phyloP scores from a whole-genome alignment of 352 stramenopile species.

The Pythium aquatile region DNA sequence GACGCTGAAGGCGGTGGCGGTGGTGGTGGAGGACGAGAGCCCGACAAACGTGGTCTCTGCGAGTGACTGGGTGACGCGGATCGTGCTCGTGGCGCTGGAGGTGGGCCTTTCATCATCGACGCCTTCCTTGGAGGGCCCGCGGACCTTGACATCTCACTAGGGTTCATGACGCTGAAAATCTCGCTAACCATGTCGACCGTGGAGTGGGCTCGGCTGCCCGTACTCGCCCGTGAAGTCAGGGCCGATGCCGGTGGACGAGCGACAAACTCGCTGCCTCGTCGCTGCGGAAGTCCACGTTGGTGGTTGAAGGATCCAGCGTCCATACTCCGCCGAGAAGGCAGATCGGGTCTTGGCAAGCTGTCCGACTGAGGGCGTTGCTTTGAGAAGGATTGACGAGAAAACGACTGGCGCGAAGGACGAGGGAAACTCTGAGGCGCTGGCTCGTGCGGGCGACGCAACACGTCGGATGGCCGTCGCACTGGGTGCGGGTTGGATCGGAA shows the following conservation, averaged over 20 bases:
- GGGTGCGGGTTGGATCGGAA: constrained; percentile 17
- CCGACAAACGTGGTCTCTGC: not conserved
- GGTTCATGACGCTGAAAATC: constrained; percentile 65
- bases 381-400: not conserved
- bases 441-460: constrained; percentile 2
- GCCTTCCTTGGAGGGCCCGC: constrained; percentile 11
- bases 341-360: not conserved
- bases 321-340: constrained; percentile 16
- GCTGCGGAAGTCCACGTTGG: constrained; percentile 12
- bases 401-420: not conserved
- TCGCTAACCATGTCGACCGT: constrained; percentile 55
- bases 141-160: constrained; percentile 46
- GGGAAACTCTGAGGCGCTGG: not conserved
- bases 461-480: constrained; percentile 19
- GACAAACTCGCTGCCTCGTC: constrained; percentile 20
- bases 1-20: constrained; percentile 12
- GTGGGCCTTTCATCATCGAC: constrained; percentile 11
- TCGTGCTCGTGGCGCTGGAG: constrained; percentile 9
- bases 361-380: constrained; percentile 17
- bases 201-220: constrained; percentile 32
- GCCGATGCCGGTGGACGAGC: constrained; percentile 13
- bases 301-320: constrained; percentile 19
- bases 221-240: constrained; percentile 11
- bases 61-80: constrained; percentile 15
- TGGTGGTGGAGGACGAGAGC: constrained; percentile 10